Percentiles rank a stretch among this genome's conserved stretches.
Evolutionary conservation across 192 early-diverging fungal species (phyloP).

Genomic region (Coemansia furcata): DNA sequence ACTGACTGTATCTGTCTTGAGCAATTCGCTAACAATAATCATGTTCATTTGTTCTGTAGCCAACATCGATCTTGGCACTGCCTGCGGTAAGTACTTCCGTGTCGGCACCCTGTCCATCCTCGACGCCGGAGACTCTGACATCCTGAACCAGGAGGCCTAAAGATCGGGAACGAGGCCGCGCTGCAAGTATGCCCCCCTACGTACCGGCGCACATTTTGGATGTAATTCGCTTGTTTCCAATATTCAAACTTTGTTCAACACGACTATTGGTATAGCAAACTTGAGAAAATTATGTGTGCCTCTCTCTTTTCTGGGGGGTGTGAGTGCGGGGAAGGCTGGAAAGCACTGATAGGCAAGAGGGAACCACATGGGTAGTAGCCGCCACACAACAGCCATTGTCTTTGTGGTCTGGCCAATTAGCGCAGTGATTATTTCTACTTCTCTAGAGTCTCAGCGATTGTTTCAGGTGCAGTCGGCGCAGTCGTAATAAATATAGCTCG

Average conservation of each 20-base stretch:
- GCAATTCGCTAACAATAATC: not conserved
- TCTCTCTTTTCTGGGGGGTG: not conserved
- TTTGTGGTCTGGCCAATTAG: conserved; percentile 7
- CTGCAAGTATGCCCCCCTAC: not conserved
- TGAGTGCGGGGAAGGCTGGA: not conserved
- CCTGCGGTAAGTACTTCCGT: conserved; percentile 99
- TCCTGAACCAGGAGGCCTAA: conserved; percentile 60
- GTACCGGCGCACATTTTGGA: conserved; percentile 1
- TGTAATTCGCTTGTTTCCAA: conserved; percentile 4
- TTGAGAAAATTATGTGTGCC: not conserved
- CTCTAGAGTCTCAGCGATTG: conserved; percentile 17
- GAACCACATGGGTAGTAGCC: not conserved
- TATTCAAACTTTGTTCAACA: conserved; percentile 5
- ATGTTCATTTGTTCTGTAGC: conserved; percentile 77
- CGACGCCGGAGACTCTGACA: conserved; percentile 97
- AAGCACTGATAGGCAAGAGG: not conserved
- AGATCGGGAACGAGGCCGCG: conserved; percentile 20
- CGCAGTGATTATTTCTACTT: conserved; percentile 21
- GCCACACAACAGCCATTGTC: not conserved
- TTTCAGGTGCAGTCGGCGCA: conserved; percentile 16
- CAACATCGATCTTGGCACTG: conserved; percentile 99
- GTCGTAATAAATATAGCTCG: not conserved
- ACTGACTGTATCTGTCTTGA: not conserved
- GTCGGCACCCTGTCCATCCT: conserved; percentile 92
- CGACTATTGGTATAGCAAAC: conserved; percentile 7